phyloP scores from a whole-genome alignment of 768 basidiomycete genomes.

The Phylloporus sp. region DNA sequence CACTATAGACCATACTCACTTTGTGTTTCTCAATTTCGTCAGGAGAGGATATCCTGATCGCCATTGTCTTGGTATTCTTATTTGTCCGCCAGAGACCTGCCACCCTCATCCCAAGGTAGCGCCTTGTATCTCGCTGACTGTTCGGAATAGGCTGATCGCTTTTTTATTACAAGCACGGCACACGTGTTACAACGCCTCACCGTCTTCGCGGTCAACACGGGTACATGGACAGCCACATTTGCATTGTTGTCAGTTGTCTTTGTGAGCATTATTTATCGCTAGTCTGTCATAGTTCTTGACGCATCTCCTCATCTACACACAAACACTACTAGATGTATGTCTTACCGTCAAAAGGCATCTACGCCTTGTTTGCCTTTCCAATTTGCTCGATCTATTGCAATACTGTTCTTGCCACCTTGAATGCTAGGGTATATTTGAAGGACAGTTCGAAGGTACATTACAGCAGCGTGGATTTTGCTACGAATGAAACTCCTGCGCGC shows the following conservation, averaged over 20 bases:
- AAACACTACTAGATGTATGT: background rate
- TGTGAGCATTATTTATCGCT: background rate
- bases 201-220: constrained; percentile 6
- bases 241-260: constrained; percentile 32
- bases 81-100: background rate
- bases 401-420: background rate
- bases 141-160: background rate
- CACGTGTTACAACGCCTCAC: constrained; percentile 1
- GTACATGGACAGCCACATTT: constrained; percentile 48
- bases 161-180: background rate
- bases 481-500: background rate
- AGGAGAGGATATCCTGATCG: background rate
- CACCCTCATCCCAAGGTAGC: background rate
- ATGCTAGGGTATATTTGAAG: background rate
- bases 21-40: background rate
- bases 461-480: constrained; percentile 32
- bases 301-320: background rate
- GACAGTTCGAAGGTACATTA: constrained; percentile 23
- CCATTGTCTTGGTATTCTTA: background rate
- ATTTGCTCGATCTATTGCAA: background rate
- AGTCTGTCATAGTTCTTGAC: background rate
- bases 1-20: background rate
- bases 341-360: background rate
- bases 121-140: background rate
- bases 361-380: background rate